These are phyloP conservation scores for Eucommia ulmoides DNA, from an alignment of 257 asterid species.

Conservation along the genomic window DNA sequence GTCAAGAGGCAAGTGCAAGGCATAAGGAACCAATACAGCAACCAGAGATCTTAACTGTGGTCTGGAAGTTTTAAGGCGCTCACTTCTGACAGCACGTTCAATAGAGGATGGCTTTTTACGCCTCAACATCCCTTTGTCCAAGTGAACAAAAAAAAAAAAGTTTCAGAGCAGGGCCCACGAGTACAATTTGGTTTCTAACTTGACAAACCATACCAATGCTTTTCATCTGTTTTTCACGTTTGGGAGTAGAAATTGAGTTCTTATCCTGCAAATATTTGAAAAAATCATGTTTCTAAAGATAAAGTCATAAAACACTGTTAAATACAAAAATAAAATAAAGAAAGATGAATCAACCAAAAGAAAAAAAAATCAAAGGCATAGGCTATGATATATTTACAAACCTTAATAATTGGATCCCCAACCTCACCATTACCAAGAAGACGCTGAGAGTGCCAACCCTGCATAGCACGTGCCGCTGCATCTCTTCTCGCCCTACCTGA, in stretches of 20 bases:
- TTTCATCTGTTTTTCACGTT: constrained; percentile 74
- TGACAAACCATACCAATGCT: constrained; percentile 45
- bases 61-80: constrained; percentile 42
- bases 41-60: constrained; percentile 57
- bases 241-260: constrained; percentile 36
- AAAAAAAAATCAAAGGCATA: not conserved
- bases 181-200: not conserved
- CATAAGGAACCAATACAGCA: not conserved
- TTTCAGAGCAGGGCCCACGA: not conserved
- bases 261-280: constrained; percentile 60
- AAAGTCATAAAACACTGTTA: too few relatives aligned
- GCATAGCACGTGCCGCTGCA: constrained; percentile 99
- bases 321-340: too few relatives aligned
- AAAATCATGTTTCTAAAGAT: too few relatives aligned
- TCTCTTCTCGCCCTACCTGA: constrained; percentile 93
- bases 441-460: constrained; percentile 95
- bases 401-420: constrained; percentile 89
- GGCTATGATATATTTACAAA: constrained; percentile 10
- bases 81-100: constrained; percentile 60
- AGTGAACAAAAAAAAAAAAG: constrained; percentile 8
- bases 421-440: constrained; percentile 83
- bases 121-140: constrained; percentile 55
- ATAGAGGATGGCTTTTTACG: constrained; percentile 67
- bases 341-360: not conserved
- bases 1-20: too few relatives aligned